A percentile compares a stretch with the other conserved stretches of the same genome.
Conservation (phyloP, 768 basidiomycete genomes). For the Lentinula sp. region DNA sequence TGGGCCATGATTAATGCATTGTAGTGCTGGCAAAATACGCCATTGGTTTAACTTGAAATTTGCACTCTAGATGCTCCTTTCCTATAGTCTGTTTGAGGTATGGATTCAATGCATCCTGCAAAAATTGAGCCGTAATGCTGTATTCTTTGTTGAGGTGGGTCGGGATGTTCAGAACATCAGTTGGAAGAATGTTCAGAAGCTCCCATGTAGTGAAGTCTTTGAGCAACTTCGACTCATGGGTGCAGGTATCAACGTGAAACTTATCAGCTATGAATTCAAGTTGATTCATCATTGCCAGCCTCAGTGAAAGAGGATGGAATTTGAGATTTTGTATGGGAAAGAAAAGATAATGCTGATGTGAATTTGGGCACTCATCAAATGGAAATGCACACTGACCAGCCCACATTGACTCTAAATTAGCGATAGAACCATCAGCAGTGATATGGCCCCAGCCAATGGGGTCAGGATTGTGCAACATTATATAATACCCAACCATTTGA, state of each 20-base stretch:
- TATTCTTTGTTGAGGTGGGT: constrained; percentile 25
- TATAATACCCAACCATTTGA: constrained; percentile 31
- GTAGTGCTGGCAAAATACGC: constrained; percentile 18
- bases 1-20: constrained; percentile 39
- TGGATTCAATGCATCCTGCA: constrained; percentile 21
- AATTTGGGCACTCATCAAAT: not conserved
- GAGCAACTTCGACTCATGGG: constrained; percentile 19
- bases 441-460: constrained; percentile 35
- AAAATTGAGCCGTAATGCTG: constrained; percentile 23
- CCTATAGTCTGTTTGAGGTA: constrained; percentile 31
- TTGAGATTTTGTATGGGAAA: constrained; percentile 38
- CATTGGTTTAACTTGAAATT: constrained; percentile 15
- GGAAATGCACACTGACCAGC: constrained; percentile 11
- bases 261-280: constrained; percentile 24
- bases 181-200: constrained; percentile 31
- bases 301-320: constrained; percentile 36
- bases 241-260: constrained; percentile 25
- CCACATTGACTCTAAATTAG: constrained; percentile 44
- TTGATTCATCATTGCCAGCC: constrained; percentile 22
- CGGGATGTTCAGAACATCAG: constrained; percentile 28
- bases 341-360: constrained; percentile 5
- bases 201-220: constrained; percentile 28
- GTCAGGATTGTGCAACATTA: not conserved
- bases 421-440: constrained; percentile 35
- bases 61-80: constrained; percentile 22